Evolutionary conservation across 768 basidiomycete species (phyloP), one percentile per base, ranked within the genome.

Genomic region (Pleurotus pulmonarius): DNA sequence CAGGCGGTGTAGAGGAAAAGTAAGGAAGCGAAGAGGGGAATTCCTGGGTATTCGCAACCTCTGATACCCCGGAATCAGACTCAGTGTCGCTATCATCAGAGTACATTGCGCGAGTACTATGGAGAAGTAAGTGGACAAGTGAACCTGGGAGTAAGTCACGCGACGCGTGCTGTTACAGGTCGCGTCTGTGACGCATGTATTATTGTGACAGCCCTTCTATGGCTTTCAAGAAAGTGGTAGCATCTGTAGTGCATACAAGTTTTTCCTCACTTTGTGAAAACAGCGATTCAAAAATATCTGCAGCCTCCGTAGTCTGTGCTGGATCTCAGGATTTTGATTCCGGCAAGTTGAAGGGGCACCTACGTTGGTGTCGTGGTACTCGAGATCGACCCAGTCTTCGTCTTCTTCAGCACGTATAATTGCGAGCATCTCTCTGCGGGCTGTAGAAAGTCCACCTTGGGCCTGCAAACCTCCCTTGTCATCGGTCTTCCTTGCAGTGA

Each of bases 321-420:
- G 49, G 57, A 52, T 47, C 8, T 44, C 29, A 51, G 45, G 51
- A 56, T 16, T 15, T 16, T n/a, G 26, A 20, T 40, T 24, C 44
- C 15, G 20, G 52, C 58, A 45, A 49, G 18, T 40, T 12, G 49
- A 5, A 29, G 54, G 26, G 22, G 34, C 53, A 68, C 82, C 56
- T 59, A 92, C 91, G 72, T 82, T 78, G 39, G 76, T 76, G 61
- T 84, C 85, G 63, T 74, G 83, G 66, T 85, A 92, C 48, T 85
- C 76, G 20, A 90, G 73, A 46, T 82, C 74, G 62, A 85, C 73
- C 91, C 91, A 94, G 52, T 70, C 70, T 64, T 91, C 91, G 53
- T 92, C 90, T 63, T 91, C 88, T 65, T 93, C 91, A 2, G 73
- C 73, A 25, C 88, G 81, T 39, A 92, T 83, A n/a, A 79, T 74